Percentiles rank a stretch among this genome's conserved stretches.
These are phyloP conservation scores for Hypoxylon sp. DNA, from an alignment of 2,329 filamentous ascomycete species.

Conservation along the genomic window DNA sequence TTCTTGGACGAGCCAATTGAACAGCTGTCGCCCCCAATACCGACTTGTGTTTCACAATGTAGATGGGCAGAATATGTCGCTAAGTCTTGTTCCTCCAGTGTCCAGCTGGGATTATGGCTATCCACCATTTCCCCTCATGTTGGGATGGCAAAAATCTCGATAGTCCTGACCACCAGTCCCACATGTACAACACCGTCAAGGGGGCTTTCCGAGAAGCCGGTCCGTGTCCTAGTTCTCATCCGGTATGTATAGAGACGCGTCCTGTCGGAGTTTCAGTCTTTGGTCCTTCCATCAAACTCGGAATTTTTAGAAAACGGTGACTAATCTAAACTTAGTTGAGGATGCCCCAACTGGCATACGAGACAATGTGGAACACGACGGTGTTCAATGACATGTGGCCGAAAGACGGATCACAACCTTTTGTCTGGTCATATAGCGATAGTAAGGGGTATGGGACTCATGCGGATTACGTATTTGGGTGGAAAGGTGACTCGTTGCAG, in stretches of 20 bases:
- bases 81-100: constrained; percentile 43
- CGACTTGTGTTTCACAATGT: not conserved
- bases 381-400: constrained; percentile 55
- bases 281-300: not conserved
- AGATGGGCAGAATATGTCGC: not conserved
- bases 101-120: constrained; percentile 58
- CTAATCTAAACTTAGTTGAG: constrained; percentile 44
- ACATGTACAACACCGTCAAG: constrained; percentile 38
- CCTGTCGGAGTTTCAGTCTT: not conserved
- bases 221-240: constrained; percentile 48
- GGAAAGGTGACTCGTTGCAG: constrained; percentile 50
- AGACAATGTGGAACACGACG: constrained; percentile 61
- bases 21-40: not conserved
- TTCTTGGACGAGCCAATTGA: not conserved
- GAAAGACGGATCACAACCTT: constrained; percentile 49
- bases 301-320: not conserved
- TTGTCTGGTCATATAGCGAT: constrained; percentile 48
- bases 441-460: constrained; percentile 54
- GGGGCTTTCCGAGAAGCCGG: constrained; percentile 42
- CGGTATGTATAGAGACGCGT: not conserved
- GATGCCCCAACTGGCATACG: constrained; percentile 58
- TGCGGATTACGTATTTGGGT: constrained; percentile 57
- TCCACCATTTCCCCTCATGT: constrained; percentile 55
- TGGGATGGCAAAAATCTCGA: constrained; percentile 47
- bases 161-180: constrained; percentile 41